Percentiles rank a stretch among this genome's conserved stretches.
phyloP scores from a whole-genome alignment of 495 filamentous ascomycete species.

The Tuber aestivum region DNA sequence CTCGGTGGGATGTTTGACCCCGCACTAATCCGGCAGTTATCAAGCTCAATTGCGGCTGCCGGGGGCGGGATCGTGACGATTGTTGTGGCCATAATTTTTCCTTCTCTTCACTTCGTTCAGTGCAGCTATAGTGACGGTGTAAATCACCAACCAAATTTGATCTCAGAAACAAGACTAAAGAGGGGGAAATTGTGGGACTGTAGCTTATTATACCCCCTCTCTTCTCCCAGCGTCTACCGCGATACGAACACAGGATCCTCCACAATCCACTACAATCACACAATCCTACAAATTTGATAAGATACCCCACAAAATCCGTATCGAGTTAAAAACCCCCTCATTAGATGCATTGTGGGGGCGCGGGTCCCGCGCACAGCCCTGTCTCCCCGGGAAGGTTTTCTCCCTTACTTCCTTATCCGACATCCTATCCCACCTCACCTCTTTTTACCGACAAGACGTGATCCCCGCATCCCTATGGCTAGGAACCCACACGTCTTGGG shows the following conservation, averaged over 20 bases:
- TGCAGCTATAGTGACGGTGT: constrained; percentile 1
- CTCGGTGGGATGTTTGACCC: not conserved
- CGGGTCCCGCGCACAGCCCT: not conserved
- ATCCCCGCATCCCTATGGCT: not conserved
- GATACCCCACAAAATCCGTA: not conserved
- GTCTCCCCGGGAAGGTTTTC: not conserved
- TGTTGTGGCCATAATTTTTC: not conserved
- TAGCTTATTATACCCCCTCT: not conserved
- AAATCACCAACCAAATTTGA: not conserved
- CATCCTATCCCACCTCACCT: not conserved
- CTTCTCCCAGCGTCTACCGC: not conserved
- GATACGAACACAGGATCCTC: constrained; percentile 6
- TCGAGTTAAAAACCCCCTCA: not conserved
- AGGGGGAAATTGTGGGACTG: not conserved
- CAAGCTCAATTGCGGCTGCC: not conserved
- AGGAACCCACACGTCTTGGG: not conserved
- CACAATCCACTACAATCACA: not conserved
- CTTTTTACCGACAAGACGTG: not conserved
- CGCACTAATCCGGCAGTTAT: not conserved
- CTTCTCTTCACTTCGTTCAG: not conserved
- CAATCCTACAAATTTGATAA: not conserved
- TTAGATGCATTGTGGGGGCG: not conserved
- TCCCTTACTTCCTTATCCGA: not conserved
- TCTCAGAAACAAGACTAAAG: not conserved
- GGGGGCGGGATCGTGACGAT: not conserved